Base-by-base conservation (phyloP, 805 yeast species). In the Tetrapisispora iriomotensis region DNA sequence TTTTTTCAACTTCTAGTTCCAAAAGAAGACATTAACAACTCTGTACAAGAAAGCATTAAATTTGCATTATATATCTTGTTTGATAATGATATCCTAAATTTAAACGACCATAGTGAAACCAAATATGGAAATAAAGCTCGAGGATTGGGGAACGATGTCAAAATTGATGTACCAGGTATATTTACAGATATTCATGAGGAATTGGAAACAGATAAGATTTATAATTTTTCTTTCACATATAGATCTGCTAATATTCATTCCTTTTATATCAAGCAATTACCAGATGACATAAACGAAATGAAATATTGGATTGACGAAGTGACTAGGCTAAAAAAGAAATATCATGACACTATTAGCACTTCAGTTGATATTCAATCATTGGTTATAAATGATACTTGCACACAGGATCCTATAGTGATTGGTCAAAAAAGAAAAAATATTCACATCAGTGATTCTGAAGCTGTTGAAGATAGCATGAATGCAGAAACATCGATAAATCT, bases 101-200 rank as follows among this genome's bases (percentile, higher is more conserved):
- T 43, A 13, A 31, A 38, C 2, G 12, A 31, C 15, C 21, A 33
- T 25, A 29, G 38, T 22, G 38, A 41, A 18, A 29, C 36, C 9
- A 33, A 8, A 17, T 13, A 25, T 1, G 20, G 3, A 8, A 4
- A 13, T 9, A 36, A 30, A 18, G 19, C 14, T n/a, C 13, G 22
- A 13, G n/a, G 10, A 9, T n/a, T 13, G 9, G 34, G 37, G 8
- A 40, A 29, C 29, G 41, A 41, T 7, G 50, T 57, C 5, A 23
- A 40, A 6, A 39, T 56, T 12, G 62, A 61, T 40, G 29, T 43
- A n/a, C 30, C 44, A 19, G 54, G 53, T 2, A 41, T 60, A 15
- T 15, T 37, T 2, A 37, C 39, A 12, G 42, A 45, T 9, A 38
- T 40, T 8, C 8, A 28, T 12, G 48, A 50, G 2, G 45, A 35